These are phyloP conservation scores for Teratosphaeria zuluensis DNA, from an alignment of 2,329 filamentous ascomycete species.

Conservation along the genomic window DNA sequence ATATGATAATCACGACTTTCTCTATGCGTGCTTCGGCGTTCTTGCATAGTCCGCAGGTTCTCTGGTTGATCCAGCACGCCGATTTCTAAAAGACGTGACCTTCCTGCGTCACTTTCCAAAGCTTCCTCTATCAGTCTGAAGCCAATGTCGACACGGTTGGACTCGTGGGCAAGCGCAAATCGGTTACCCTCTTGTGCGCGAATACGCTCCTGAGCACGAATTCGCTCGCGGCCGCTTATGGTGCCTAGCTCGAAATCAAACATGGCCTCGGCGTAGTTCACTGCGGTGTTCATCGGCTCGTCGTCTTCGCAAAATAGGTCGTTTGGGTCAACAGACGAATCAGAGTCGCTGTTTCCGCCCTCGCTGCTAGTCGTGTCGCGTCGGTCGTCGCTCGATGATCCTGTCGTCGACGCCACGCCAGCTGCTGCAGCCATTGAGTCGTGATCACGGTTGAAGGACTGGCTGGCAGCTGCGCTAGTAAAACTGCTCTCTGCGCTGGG, in stretches of 20 bases:
- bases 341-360: conserved; percentile 27
- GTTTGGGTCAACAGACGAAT: conserved; percentile 45
- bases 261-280: conserved; percentile 20
- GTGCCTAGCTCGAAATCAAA: conserved; percentile 18
- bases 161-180: conserved; percentile 15
- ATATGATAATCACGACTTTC: neutral
- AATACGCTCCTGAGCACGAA: conserved; percentile 22
- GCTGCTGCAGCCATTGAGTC: conserved; percentile 28
- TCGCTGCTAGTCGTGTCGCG: conserved; percentile 24
- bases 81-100: conserved; percentile 15
- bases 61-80: conserved; percentile 3
- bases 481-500: conserved; percentile 79
- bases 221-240: conserved; percentile 17
- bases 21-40: neutral
- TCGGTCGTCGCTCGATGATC: conserved; percentile 31
- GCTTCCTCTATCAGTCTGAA: conserved; percentile 24
- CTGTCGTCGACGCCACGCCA: conserved; percentile 8
- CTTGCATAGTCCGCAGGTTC: neutral
- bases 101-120: conserved; percentile 18
- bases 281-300: conserved; percentile 12
- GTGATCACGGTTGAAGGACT: conserved; percentile 32
- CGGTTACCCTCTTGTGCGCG: conserved; percentile 20
- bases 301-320: conserved; percentile 27
- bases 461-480: conserved; percentile 51
- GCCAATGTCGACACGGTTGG: conserved; percentile 19